These are phyloP conservation scores for Bacidia gigantensis DNA, from an alignment of 495 filamentous ascomycete species.

Conservation along the genomic window DNA sequence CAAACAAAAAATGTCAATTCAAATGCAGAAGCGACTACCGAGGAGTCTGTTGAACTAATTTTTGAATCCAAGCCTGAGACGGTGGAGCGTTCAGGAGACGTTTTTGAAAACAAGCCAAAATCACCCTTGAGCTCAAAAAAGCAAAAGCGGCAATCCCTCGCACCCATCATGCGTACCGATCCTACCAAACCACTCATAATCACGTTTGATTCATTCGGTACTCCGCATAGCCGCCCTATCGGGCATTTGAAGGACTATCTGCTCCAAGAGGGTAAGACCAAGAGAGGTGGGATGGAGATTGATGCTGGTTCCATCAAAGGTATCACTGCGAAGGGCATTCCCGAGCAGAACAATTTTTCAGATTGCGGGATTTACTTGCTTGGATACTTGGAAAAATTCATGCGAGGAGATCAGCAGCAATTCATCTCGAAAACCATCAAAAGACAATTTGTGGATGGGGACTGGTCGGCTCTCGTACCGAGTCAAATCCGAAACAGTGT, in stretches of 20 bases:
- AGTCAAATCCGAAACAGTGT: constrained; percentile 38
- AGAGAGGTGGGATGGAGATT: constrained; percentile 44
- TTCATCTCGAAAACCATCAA: constrained; percentile 47
- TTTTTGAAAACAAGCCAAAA: neutral
- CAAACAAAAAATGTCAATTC: neutral
- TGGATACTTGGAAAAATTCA: constrained; percentile 70
- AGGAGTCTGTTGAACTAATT: neutral
- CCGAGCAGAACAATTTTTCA: constrained; percentile 67
- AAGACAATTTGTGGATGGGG: constrained; percentile 32
- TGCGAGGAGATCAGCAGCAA: constrained; percentile 43
- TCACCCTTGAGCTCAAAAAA: constrained; percentile 11
- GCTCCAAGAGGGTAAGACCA: constrained; percentile 52
- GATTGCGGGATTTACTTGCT: constrained; percentile 85
- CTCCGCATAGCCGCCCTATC: constrained; percentile 44
- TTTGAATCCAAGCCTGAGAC: neutral
- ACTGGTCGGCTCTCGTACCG: constrained; percentile 44
- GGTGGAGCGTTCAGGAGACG: neutral
- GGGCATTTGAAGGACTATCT: constrained; percentile 65
- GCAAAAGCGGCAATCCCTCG: constrained; percentile 23
- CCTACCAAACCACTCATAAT: constrained; percentile 53
- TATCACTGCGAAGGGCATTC: constrained; percentile 56
- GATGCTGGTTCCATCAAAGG: constrained; percentile 38
- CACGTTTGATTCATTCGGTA: constrained; percentile 73
- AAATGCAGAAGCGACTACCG: neutral
- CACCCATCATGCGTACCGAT: constrained; percentile 19